phyloP scores from a whole-genome alignment of 2,329 filamentous ascomycete genomes.

The Shiraia bambusicola region DNA sequence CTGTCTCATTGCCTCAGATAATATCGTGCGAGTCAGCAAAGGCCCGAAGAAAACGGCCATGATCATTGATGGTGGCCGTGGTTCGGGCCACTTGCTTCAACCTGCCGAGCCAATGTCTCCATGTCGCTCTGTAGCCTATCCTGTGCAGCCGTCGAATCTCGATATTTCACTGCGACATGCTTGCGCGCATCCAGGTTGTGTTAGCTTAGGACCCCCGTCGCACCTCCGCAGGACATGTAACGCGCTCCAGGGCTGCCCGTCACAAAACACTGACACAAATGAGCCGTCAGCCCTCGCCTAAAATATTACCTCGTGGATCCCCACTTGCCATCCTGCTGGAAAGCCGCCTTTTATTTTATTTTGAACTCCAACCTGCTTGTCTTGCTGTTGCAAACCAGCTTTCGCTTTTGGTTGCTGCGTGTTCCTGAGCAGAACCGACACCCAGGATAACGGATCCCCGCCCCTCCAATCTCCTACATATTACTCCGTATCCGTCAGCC shows the following conservation, averaged over 20 bases:
- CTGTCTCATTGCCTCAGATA: conserved; percentile 19
- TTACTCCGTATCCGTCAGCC: conserved; percentile 24
- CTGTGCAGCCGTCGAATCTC: conserved; percentile 29
- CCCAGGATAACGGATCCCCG: conserved; percentile 26
- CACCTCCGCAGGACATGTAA: conserved; percentile 28
- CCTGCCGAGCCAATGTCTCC: conserved; percentile 27
- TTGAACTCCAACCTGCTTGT: conserved; percentile 19
- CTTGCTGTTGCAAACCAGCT: conserved; percentile 17
- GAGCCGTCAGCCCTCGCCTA: conserved; percentile 33
- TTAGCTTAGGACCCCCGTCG: conserved; percentile 25
- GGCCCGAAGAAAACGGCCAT: conserved; percentile 4
- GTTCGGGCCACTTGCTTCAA: conserved; percentile 24
- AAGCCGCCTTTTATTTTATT: conserved; percentile 27
- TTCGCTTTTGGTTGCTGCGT: conserved; percentile 20
- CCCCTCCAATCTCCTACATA: conserved; percentile 27
- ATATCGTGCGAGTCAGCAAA: conserved; percentile 13
- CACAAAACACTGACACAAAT: conserved; percentile 38
- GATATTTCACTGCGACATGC: conserved; percentile 28
- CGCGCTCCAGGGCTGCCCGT: conserved; percentile 32
- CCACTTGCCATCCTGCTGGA: conserved; percentile 28
- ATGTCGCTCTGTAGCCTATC: conserved; percentile 11
- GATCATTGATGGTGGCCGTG: conserved; percentile 10
- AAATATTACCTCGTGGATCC: conserved; percentile 35
- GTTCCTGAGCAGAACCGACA: conserved; percentile 10
- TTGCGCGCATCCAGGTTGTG: conserved; percentile 33